Base-by-base conservation (phyloP, 345 rosid genomes). In the Linum trigynum region DNA sequence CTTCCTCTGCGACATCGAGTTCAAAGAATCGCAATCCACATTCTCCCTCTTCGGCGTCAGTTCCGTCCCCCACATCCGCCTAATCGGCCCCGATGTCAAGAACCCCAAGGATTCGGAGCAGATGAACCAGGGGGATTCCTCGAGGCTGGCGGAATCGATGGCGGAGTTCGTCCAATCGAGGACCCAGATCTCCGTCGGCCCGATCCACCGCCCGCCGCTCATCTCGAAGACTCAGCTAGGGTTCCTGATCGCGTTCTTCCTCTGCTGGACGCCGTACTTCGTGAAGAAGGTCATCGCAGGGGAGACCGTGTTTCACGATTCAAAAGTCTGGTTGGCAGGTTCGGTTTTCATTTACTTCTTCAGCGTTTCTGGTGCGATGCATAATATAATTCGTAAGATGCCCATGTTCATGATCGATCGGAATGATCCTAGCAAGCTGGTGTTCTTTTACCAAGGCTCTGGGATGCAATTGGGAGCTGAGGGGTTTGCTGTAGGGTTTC, bases 401-500 rank as follows among this genome's bases (percentile, higher is more conserved):
- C 97, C 97, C 2, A 81, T 90, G 90, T 87, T 87, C 64, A 41
- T 85, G 65, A 78, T 67, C 5, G 96, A 89, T 63, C 79, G 89
- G 71, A 82, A 84, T 10, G 96, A 89, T 55, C 90, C 90, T 0
- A 76, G 35, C 57, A 85, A 82, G 84, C 73, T 90, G 10, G 68
- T 90, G 38, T 90, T 84, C 80, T 87, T 90, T 62, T 84, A 87
- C 75, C 89, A 87, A 71, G 97, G 95, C 35, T 82, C 95, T 0
- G 95, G 97, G 58, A 84, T 87, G 95, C 97, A 90, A 78, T 79
- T 90, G 57, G 97, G 97, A 11, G 92, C 86, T 0, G 96, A 91
- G 67, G 97, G 97, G 11, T 88, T 91, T 2, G 88, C 91, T 0
- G 82, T 91, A 1, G 97, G 97, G 63, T 84, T 81, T 70, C 74